Conservation (phyloP, 139 green algal species). For the Edaphochlamys debaryana region DNA sequence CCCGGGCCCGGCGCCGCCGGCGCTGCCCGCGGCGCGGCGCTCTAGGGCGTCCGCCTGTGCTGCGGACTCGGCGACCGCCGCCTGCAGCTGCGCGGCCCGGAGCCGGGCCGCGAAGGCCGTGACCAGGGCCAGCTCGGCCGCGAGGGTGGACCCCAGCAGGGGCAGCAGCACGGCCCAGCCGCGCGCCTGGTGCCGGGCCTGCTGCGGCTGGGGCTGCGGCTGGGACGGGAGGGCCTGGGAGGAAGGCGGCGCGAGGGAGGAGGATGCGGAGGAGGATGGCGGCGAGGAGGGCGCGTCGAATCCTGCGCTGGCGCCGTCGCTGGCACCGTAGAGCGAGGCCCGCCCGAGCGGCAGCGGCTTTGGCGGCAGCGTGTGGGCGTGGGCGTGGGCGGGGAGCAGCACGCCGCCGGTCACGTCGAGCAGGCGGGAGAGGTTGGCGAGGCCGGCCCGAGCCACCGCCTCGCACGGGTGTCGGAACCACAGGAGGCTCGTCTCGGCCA, state of each 20-base stretch:
- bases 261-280: no score
- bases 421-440: conserved; percentile 6
- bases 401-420: conserved; percentile 1
- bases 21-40: no score
- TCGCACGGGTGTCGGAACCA: conserved; percentile 40
- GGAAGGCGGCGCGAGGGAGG: no score
- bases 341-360: no score
- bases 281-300: no score
- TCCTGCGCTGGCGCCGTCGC: no score
- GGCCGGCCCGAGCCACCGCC: conserved; percentile 10
- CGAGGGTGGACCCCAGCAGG: neutral
- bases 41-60: neutral
- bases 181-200: conserved; percentile 2
- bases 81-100: neutral
- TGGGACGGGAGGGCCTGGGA: no score
- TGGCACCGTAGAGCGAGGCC: no score
- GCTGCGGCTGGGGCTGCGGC: neutral
- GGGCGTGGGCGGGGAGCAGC: neutral
- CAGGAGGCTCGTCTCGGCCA: conserved; percentile 21
- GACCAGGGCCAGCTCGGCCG: neutral
- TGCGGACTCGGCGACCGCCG: neutral
- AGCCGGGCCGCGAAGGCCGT: neutral
- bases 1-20: no score
- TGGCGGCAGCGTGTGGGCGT: neutral
- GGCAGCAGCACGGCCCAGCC: conserved; percentile 16